Evolutionary conservation across 108 stramenopile genomes (phyloP), one percentile per base, ranked within the genome.

Genomic region (Craspedostauros australis): DNA sequence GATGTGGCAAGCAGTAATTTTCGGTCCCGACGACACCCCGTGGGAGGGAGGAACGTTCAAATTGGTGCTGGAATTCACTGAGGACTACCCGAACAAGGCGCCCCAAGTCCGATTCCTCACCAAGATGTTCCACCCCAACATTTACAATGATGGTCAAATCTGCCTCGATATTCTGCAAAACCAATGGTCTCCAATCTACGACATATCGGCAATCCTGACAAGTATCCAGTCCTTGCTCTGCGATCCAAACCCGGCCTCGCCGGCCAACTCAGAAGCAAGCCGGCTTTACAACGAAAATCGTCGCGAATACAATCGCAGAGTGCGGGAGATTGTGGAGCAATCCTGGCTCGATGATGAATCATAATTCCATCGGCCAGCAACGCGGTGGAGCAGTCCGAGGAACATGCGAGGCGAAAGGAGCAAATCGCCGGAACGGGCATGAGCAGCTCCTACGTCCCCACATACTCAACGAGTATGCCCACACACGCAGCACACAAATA

Each of bases 111-210:
- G 93, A 3, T 99, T 99, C 72, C 65, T 98, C 40, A 98, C 99
- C 19, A 95, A 94, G 62, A 95, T 99, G 91, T 99, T 94, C 60
- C 98, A 99, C 72, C 99, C 99, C 27, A 99, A 99, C 72, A 96
- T 99, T 65, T 99, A 99, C 91, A 94, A 94, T 56, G 96, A 99
- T 73, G 98, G 98, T 18, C 89, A 94, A 51, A 94, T 96, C 64
- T 94, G 91, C 65, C 69, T 99, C 54, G 99, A 99, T 62, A 99
- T 99, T 75, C 79, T 99, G 68, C 97, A 98, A 57, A 99, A 98
- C 69, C 98, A 99, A 62, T 99, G 98, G 99, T 87, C 86, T 64
- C 99, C 99, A 6, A 99, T 99, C 74, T 99, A 99, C 64, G 97
- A 99, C 69, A 96, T 99, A 55, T 91, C 93, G 32, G 97, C 98